Percentiles rank a stretch among this genome's conserved stretches.
phyloP scores from a whole-genome alignment of 1,284 basidiomycete genomes.

The Trichosporon sp. region DNA sequence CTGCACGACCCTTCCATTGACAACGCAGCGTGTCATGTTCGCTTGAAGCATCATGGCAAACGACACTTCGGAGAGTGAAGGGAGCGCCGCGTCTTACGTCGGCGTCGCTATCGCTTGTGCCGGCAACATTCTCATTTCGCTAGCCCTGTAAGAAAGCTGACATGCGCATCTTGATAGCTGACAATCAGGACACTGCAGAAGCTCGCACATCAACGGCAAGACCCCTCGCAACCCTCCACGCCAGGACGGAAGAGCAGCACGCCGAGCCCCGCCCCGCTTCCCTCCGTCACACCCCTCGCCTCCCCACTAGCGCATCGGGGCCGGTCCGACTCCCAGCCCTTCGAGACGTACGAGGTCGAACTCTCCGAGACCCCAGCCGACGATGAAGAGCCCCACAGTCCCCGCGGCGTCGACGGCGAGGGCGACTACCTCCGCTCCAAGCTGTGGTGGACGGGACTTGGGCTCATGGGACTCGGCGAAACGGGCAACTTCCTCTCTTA shows the following conservation, averaged over 20 bases:
- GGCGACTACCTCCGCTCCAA: conserved; percentile 75
- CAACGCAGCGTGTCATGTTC: neutral
- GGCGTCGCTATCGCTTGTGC: conserved; percentile 81
- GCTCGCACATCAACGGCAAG: conserved; percentile 78
- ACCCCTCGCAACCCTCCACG: conserved; percentile 38
- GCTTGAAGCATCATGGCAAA: neutral
- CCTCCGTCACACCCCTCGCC: neutral
- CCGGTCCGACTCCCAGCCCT: neutral
- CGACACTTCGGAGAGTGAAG: neutral
- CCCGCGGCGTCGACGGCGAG: conserved; percentile 35
- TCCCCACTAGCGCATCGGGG: conserved; percentile 11
- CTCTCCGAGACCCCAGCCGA: conserved; percentile 22
- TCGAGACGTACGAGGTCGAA: conserved; percentile 19
- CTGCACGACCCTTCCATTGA: neutral
- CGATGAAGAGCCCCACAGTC: conserved; percentile 16
- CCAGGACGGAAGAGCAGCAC: neutral
- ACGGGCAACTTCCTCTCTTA: conserved; percentile 89
- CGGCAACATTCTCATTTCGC: conserved; percentile 85
- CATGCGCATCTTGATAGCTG: neutral
- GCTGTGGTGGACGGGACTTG: conserved; percentile 89
- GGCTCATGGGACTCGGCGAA: conserved; percentile 89
- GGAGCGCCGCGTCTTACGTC: conserved; percentile 62
- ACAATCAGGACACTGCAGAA: conserved; percentile 73
- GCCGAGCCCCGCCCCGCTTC: neutral
- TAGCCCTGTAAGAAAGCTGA: conserved; percentile 64